phyloP scores from a whole-genome alignment of 371 early-diverging fungal species.

The Mortierella sp. region DNA sequence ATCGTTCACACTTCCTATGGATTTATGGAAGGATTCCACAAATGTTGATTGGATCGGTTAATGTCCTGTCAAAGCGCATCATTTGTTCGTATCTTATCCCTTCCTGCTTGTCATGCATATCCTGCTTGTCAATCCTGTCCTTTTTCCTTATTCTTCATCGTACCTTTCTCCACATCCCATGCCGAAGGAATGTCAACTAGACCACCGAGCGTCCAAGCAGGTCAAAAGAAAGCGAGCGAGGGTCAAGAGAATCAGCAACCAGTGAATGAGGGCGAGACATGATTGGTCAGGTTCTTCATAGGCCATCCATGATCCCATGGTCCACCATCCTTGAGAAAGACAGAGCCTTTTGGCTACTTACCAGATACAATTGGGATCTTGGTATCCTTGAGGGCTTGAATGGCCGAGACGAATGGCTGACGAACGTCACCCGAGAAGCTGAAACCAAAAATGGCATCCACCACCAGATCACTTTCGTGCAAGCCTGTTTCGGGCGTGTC shows the following conservation, averaged over 20 bases:
- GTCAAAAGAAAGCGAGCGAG: not conserved
- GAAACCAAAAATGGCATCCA: conserved; percentile 96
- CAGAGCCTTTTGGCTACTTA: conserved; percentile 11
- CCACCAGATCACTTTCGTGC: conserved; percentile 67
- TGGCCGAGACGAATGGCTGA: conserved; percentile 79
- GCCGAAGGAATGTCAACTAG: conserved; percentile 93
- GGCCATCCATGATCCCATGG: too few relatives aligned
- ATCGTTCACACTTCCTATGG: conserved; percentile 51
- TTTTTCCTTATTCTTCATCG: not conserved
- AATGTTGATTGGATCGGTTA: too few relatives aligned
- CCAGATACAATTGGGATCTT: conserved; percentile 71
- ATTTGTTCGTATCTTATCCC: too few relatives aligned
- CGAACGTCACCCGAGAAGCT: conserved; percentile 86
- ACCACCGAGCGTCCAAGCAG: not conserved
- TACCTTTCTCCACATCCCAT: conserved; percentile 92
- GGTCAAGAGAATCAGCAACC: not conserved
- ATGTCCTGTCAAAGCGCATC: too few relatives aligned
- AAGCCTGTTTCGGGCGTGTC: conserved; percentile 55
- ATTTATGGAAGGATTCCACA: conserved; percentile 2
- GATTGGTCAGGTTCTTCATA: too few relatives aligned
- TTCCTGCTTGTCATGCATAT: not conserved
- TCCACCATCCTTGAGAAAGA: too few relatives aligned
- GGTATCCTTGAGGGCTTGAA: conserved; percentile 64
- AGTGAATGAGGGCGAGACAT: too few relatives aligned
- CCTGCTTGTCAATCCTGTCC: not conserved